Percentiles rank a stretch among this genome's conserved stretches.
Conservation (phyloP, 441 rosid species). For the Erodium trifolium region DNA sequence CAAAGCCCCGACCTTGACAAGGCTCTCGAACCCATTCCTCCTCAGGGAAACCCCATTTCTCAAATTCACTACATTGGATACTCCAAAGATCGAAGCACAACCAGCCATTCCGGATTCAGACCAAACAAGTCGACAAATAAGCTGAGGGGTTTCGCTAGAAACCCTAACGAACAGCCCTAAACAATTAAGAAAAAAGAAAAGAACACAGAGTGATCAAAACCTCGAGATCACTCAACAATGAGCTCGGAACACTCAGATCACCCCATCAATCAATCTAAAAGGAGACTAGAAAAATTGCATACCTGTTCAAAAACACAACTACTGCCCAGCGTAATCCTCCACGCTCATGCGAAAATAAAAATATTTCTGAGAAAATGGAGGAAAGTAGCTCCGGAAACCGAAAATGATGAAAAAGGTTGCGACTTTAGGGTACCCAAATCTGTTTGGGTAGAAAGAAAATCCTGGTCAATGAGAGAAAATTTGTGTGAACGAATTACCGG, state of each 20-base stretch:
- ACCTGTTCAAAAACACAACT: not conserved
- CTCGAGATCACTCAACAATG: not conserved
- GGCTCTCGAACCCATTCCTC: slow-evolving; percentile 16
- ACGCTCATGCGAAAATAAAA: not conserved
- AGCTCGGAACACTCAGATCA: not conserved
- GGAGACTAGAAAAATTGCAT: not conserved
- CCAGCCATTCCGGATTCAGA: slow-evolving; percentile 28
- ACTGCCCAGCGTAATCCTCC: not conserved
- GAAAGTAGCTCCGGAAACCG: not conserved
- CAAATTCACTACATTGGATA: slow-evolving; percentile 25
- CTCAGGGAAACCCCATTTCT: slow-evolving; percentile 25
- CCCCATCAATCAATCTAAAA: not conserved
- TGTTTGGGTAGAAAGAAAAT: not conserved
- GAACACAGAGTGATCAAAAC: not conserved
- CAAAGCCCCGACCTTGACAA: slow-evolving; percentile 19
- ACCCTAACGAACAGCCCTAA: not conserved
- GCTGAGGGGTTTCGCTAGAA: not conserved
- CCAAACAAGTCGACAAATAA: slow-evolving; percentile 32
- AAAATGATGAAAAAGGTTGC: not conserved
- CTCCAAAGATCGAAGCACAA: slow-evolving; percentile 28
- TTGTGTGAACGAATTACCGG: not conserved
- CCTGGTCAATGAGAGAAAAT: not conserved
- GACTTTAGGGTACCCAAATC: not conserved
- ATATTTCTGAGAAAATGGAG: not conserved
- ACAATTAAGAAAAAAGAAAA: not conserved